Evolutionary conservation across 805 yeast genomes (phyloP).

Genomic region (Metschnikowia henanensis): DNA sequence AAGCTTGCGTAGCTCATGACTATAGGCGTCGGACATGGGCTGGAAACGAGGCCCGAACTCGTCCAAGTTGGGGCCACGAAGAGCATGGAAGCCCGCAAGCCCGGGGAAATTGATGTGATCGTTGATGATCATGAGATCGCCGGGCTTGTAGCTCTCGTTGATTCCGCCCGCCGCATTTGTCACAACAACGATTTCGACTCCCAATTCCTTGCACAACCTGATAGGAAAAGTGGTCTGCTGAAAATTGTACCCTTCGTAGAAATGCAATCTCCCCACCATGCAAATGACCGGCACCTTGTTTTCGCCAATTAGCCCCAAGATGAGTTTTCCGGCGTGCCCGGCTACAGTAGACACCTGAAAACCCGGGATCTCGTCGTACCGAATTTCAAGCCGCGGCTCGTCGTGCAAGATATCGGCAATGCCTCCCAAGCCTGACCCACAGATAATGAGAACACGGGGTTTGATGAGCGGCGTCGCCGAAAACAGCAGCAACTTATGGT

Average conservation of each 20-base stretch:
- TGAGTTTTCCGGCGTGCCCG: constrained; percentile 84
- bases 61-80: constrained; percentile 83
- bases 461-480: constrained; percentile 15
- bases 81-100: constrained; percentile 81
- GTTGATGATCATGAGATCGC: constrained; percentile 86
- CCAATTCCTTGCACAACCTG: constrained; percentile 67
- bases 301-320: constrained; percentile 73
- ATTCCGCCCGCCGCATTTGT: constrained; percentile 98
- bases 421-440: constrained; percentile 95
- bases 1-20: constrained; percentile 62
- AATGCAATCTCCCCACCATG: constrained; percentile 92
- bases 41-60: constrained; percentile 83
- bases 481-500: constrained; percentile 12
- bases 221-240: constrained; percentile 83
- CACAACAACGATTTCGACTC: constrained; percentile 62
- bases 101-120: constrained; percentile 95
- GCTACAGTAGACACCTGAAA: constrained; percentile 80
- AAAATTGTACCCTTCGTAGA: constrained; percentile 89
- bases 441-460: constrained; percentile 77
- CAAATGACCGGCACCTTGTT: constrained; percentile 79
- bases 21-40: constrained; percentile 89
- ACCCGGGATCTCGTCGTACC: constrained; percentile 74
- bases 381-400: constrained; percentile 48
- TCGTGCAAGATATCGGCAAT: constrained; percentile 55
- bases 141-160: constrained; percentile 64